A percentile compares a stretch with the other conserved stretches of the same genome.
Evolutionary conservation across 2,329 filamentous ascomycete species (phyloP).

Genomic region (Capronia coronata): DNA sequence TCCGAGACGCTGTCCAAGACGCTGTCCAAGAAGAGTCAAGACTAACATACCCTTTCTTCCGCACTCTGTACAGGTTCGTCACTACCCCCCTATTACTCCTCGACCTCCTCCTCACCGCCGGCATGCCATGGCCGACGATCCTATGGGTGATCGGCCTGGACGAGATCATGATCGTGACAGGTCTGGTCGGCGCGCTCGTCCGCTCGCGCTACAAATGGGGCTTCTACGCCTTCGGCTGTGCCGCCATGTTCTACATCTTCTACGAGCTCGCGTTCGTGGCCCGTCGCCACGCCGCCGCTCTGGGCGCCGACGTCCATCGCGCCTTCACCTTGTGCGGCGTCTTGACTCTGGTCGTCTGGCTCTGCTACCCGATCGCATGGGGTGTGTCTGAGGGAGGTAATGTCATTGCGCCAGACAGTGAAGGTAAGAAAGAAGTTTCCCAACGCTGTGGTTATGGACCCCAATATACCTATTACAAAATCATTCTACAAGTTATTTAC

Average conservation of each 20-base stretch:
- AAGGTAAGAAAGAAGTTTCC: conserved; percentile 1
- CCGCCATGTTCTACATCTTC: conserved; percentile 11
- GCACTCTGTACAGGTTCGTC: conserved; percentile 50
- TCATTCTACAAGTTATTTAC: no score
- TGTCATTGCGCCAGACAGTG: conserved; percentile 53
- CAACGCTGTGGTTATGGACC: background rate
- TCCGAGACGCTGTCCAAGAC: no score
- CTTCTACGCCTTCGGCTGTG: conserved; percentile 56
- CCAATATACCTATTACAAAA: no score
- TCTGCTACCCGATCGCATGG: conserved; percentile 56
- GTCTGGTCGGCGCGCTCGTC: conserved; percentile 59
- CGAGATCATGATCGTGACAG: conserved; percentile 59
- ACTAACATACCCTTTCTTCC: no score
- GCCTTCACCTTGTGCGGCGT: conserved; percentile 52
- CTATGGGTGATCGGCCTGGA: conserved; percentile 57
- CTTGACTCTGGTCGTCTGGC: conserved; percentile 56
- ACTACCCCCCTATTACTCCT: conserved; percentile 59
- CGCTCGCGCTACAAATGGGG: conserved; percentile 52
- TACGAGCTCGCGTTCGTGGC: background rate
- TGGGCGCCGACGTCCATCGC: conserved; percentile 49
- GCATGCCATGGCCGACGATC: conserved; percentile 59
- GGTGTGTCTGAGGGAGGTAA: conserved; percentile 59
- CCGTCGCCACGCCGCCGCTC: conserved; percentile 41
- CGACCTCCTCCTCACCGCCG: conserved; percentile 59
- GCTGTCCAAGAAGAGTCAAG: no score